Base-by-base conservation (phyloP, 495 filamentous ascomycete genomes). In the Penicillium maclennaniae region DNA sequence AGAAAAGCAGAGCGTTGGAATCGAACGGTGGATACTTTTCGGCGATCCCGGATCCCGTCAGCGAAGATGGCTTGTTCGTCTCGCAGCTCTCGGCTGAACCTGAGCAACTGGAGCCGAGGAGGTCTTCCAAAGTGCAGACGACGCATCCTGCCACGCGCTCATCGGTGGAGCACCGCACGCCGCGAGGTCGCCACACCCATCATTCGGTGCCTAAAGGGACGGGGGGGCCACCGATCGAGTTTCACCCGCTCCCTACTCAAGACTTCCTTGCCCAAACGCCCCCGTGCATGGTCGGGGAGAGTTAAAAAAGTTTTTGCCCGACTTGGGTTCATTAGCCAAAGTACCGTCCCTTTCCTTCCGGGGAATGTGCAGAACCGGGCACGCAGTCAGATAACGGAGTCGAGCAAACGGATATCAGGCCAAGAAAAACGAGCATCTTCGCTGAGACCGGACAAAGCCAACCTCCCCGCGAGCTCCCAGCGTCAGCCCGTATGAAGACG, bases 1-100 rank as follows among this genome's bases (percentile, higher is more conserved):
- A 95, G 63, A 92, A 88, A 71, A 82, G 71, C 28, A 82, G 84
- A 0, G 82, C 82, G 0, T 72, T 96, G 72, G 83, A 87, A 44
- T 61, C 71, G 17, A 49, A 77, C 19, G 74, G 79, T 14, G 80
- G 67, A 0, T 83, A 79, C 41, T 86, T 89, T 50, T 77, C 78
- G 4, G 61, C 54, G 27, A 67, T 62, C 45, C 68, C 66, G 9
- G 54, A 63, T 45, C 51, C 51, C 15, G 40, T 54, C 37, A 58
- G 53, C 42, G 59, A 64, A 14, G 57, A 69, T 42, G 69, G 67
- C n/a, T 49, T 72, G 7, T 73, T 69, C 53, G 48, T 61, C 3
- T 60, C 62, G 8, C 55, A 71, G 36, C 43, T 75, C 31, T 70
- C 71, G 5, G 62, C 59, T 17, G 72, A 74, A 55, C 71, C 72